Evolutionary conservation across 306 rosid genomes (phyloP).

Genomic region (Arachis hypogaea): DNA sequence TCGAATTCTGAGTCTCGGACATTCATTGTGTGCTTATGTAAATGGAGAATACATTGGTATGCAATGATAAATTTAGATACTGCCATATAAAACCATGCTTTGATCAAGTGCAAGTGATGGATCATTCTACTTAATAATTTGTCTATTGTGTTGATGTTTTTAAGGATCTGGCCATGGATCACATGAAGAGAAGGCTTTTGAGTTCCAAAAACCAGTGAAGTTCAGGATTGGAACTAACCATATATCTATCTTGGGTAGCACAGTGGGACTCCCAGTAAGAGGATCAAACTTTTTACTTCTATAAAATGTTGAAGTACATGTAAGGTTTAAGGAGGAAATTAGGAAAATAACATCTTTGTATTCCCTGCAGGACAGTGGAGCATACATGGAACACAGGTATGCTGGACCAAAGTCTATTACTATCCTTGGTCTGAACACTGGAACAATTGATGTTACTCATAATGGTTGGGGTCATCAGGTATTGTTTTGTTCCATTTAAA

Average conservation of each 20-base stretch:
- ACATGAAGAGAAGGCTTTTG: conserved; percentile 66
- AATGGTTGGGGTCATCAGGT: conserved; percentile 94
- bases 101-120: not conserved
- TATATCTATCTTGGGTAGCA: conserved; percentile 57
- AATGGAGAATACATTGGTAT: conserved; percentile 82
- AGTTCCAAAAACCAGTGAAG: conserved; percentile 44
- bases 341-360: conserved; percentile 6
- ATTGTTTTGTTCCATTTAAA: not conserved
- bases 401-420: conserved; percentile 68
- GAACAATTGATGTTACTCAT: conserved; percentile 64
- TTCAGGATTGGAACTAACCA: conserved; percentile 60
- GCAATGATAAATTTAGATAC: conserved; percentile 34
- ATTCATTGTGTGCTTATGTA: conserved; percentile 62
- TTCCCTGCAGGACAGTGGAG: conserved; percentile 80
- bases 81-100: not conserved
- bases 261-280: conserved; percentile 90
- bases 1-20: conserved; percentile 77
- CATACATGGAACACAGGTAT: conserved; percentile 94
- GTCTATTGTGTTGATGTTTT: conserved; percentile 36
- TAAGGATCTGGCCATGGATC: conserved; percentile 72
- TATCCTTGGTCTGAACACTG: conserved; percentile 75
- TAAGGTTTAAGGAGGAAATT: not conserved
- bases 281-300: conserved; percentile 35
- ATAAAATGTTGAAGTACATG: not conserved
- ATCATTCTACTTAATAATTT: not conserved